Base-by-base conservation (phyloP, 176 grass and related monocot species). In the Rhipidocladum racemiflorum region DNA sequence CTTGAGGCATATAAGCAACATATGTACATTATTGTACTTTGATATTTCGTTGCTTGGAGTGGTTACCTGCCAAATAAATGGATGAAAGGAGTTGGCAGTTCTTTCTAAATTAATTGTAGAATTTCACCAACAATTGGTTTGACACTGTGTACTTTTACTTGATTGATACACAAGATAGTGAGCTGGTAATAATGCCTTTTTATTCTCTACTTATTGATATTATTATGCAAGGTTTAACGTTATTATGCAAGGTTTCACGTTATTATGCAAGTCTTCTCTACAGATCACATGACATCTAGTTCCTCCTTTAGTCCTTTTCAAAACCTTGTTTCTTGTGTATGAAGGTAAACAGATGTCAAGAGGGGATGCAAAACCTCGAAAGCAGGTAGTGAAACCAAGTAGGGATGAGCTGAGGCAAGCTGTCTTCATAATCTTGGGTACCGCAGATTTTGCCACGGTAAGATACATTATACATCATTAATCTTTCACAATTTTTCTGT, bases 381-480 rank as follows among this genome's bases (percentile, higher is more conserved):
- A 84, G 55, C 71, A 43, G n/a, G 76, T 23, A 77, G 21, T 25
- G 24, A 77, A 65, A 72, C 89, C 89, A 61, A 88, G 38, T 10
- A 91, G 20, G 65, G 81, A 88, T 76, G 89, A 91, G 40, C 65
- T 91, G 81, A 88, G 85, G 73, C 56, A 91, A 61, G 85, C 89
- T 77, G 17, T 91, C 32, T 77, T 57, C 53, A n/a, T 64, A 65
- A 91, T 91, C 66, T 88, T 91, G 71, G 85, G 84, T 71, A 59
- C 70, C 1, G 66, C 82, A n/a, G 82, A 91, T 70, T 91, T 91
- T 45, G 72, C 57, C 3, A 85, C 71, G 48, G 89, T 88, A 65
- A 88, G 81, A 75, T 77, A 25, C 5, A 53, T 9, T 66, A 1
- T 48, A 38, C 61, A 80, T 7, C 15, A 40, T 65, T 76, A 18